phyloP scores from a whole-genome alignment of 208 protist species.

The Leishmania gerbilli region DNA sequence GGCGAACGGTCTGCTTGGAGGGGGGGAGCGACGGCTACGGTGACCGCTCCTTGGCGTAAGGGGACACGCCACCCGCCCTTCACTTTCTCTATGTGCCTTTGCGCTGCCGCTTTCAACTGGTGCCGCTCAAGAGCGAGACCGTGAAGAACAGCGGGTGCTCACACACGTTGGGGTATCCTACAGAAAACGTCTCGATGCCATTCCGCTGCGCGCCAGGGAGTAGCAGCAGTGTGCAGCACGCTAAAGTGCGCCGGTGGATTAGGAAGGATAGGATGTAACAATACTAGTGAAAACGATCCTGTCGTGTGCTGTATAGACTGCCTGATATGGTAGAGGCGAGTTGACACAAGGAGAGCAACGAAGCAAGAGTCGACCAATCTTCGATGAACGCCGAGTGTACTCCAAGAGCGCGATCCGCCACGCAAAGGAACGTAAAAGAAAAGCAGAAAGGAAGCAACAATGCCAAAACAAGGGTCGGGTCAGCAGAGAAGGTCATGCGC shows the following conservation, averaged over 20 bases:
- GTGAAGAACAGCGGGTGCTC: neutral
- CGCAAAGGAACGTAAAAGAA: neutral
- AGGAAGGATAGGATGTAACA: neutral
- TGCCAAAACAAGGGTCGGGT: neutral
- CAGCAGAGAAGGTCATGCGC: too few species aligned
- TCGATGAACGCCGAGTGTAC: neutral
- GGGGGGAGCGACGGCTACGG: neutral
- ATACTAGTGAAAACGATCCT: neutral
- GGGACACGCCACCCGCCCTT: neutral
- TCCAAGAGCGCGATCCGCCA: neutral
- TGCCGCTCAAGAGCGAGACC: neutral
- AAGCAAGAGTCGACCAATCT: neutral
- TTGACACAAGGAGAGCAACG: neutral
- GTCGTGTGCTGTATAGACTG: neutral
- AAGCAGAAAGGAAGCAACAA: too few species aligned
- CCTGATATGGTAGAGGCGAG: neutral
- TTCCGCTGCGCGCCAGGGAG: neutral
- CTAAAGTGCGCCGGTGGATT: neutral
- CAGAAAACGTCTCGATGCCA: neutral
- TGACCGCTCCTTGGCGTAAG: too few species aligned
- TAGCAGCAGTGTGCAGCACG: neutral
- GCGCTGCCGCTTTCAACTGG: too few species aligned
- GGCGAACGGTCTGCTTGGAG: neutral
- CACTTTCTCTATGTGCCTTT: neutral
- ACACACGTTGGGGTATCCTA: neutral